Conservation (phyloP, 176 grass and related monocot species). For the Carex littledalei region DNA sequence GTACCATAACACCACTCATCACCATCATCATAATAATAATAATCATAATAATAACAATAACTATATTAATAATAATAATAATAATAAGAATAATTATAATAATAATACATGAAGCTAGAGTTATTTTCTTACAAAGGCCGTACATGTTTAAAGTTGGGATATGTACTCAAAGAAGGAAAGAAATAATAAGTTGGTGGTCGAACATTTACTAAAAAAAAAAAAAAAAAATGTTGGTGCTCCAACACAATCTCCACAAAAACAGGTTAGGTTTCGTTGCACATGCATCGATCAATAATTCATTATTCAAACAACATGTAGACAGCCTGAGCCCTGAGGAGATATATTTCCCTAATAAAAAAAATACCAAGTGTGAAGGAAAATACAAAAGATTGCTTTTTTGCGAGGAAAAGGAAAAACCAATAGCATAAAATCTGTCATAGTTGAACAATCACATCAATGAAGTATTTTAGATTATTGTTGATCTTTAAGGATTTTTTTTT, state of each 20-base stretch:
- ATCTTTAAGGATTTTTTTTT: neutral
- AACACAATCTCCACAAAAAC: neutral
- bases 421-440: neutral
- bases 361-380: neutral
- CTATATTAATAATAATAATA: too few species aligned
- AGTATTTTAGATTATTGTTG: neutral
- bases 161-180: too few species aligned
- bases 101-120: neutral
- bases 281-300: neutral
- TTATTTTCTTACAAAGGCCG: neutral
- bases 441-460: constrained; percentile 1
- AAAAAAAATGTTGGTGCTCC: neutral
- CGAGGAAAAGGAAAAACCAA: neutral
- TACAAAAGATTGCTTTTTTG: neutral
- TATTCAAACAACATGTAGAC: neutral
- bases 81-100: too few species aligned
- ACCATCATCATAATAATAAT: too few species aligned
- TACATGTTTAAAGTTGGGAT: neutral
- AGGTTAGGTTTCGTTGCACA: neutral
- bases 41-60: too few species aligned
- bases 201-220: neutral
- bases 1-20: too few species aligned
- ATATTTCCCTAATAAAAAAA: neutral
- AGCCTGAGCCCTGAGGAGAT: neutral
- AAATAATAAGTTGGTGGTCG: neutral